Conservation (phyloP, 1,284 basidiomycete genomes). For the Rhodotorula sp. region DNA sequence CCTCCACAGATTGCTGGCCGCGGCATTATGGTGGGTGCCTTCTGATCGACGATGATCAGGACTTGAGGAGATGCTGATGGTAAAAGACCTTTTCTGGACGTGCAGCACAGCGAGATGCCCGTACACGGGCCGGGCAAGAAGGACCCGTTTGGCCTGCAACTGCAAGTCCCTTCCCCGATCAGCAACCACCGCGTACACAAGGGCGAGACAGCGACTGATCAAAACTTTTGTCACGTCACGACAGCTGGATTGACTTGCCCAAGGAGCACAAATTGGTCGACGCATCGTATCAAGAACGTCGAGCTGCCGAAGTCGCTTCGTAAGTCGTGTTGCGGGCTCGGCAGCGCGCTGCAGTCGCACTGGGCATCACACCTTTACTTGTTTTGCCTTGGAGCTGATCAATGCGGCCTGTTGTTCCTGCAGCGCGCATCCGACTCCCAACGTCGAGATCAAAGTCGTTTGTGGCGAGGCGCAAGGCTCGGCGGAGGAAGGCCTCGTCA, state of each 20-base stretch:
- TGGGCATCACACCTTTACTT: slow-evolving; percentile 6
- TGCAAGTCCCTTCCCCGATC: slow-evolving; percentile 47
- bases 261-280: slow-evolving; percentile 77
- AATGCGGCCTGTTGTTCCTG: slow-evolving; percentile 56
- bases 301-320: slow-evolving; percentile 49
- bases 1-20: slow-evolving; percentile 64
- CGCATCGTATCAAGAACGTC: slow-evolving; percentile 56
- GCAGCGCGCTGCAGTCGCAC: neutral
- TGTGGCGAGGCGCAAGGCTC: slow-evolving; percentile 78
- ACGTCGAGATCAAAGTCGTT: slow-evolving; percentile 75
- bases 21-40: slow-evolving; percentile 44
- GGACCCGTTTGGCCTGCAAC: slow-evolving; percentile 75
- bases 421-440: slow-evolving; percentile 68
- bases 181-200: neutral
- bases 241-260: slow-evolving; percentile 81
- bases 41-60: neutral
- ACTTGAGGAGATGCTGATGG: neutral
- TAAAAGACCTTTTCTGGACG: neutral
- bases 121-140: slow-evolving; percentile 65
- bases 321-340: neutral
- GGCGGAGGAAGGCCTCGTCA: slow-evolving; percentile 51
- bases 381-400: slow-evolving; percentile 59
- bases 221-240: neutral
- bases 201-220: neutral
- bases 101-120: slow-evolving; percentile 65